Conservation (phyloP, 139 green algal genomes). For the Coelastrella sp. region DNA sequence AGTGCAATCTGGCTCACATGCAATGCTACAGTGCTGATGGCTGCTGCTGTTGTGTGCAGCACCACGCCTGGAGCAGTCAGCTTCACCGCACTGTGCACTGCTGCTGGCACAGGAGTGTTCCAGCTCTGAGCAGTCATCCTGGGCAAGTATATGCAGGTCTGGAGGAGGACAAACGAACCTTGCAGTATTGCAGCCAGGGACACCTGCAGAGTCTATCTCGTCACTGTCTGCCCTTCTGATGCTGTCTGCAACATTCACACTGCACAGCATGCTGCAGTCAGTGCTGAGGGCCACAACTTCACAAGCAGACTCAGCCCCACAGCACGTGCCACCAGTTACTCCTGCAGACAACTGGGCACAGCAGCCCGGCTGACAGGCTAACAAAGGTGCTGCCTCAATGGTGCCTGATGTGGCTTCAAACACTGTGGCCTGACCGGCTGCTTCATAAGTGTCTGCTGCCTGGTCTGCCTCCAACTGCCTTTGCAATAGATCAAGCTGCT, state of each 20-base stretch:
- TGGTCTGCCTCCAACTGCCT: background rate
- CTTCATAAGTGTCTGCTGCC: too few relatives aligned
- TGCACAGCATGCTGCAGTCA: background rate
- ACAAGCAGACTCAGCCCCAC: background rate
- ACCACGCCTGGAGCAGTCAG: too few relatives aligned
- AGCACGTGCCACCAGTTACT: background rate
- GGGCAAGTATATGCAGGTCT: too few relatives aligned
- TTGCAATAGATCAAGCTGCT: background rate
- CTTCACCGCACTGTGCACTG: too few relatives aligned
- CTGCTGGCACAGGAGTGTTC: too few relatives aligned
- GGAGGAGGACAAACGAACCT: too few relatives aligned
- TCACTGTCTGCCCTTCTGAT: background rate
- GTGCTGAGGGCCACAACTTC: background rate
- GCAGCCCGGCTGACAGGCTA: background rate
- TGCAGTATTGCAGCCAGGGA: background rate
- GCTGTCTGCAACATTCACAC: background rate
- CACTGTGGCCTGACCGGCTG: background rate
- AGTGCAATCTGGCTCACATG: background rate
- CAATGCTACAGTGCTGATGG: background rate
- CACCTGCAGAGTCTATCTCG: background rate
- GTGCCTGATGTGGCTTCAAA: background rate
- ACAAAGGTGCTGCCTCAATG: background rate
- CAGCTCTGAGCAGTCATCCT: too few relatives aligned
- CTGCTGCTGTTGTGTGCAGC: background rate
- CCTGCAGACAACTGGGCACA: background rate